Conservation (phyloP, 306 rosid species). For the Lupinus albus region DNA sequence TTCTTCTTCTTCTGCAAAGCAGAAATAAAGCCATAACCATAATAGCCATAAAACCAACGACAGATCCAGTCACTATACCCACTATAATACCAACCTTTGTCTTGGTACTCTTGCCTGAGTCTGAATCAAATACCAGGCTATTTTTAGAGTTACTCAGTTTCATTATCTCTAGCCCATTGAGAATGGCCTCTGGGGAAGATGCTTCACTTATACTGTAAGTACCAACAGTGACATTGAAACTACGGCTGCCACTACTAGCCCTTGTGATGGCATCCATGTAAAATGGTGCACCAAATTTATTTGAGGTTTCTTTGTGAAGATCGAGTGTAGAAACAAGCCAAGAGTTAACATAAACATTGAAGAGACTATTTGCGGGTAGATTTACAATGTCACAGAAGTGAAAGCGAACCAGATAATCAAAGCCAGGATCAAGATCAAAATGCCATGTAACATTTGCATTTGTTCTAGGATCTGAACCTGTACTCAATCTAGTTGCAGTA, state of each 20-base stretch:
- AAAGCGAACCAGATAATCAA: constrained; percentile 67
- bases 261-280: constrained; percentile 54
- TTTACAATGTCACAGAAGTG: constrained; percentile 64
- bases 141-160: constrained; percentile 56
- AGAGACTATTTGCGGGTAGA: constrained; percentile 7
- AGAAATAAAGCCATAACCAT: constrained; percentile 38
- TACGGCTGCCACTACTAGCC: constrained; percentile 32
- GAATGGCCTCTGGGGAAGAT: constrained; percentile 41
- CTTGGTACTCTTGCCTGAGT: constrained; percentile 38
- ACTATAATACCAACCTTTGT: constrained; percentile 47
- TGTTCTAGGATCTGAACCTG: constrained; percentile 9
- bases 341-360: constrained; percentile 58
- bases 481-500: constrained; percentile 47
- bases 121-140: constrained; percentile 45
- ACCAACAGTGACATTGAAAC: constrained; percentile 60
- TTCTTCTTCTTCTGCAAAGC: constrained; percentile 54
- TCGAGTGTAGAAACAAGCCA: constrained; percentile 49
- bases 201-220: constrained; percentile 25
- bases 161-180: constrained; percentile 74
- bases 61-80: constrained; percentile 48
- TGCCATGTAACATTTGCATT: constrained; percentile 58
- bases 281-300: constrained; percentile 53
- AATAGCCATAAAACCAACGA: constrained; percentile 37
- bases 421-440: constrained; percentile 58
- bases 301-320: constrained; percentile 37